Conservation (phyloP, 148 eudicot species). For the Tetragonia tetragonoides region DNA sequence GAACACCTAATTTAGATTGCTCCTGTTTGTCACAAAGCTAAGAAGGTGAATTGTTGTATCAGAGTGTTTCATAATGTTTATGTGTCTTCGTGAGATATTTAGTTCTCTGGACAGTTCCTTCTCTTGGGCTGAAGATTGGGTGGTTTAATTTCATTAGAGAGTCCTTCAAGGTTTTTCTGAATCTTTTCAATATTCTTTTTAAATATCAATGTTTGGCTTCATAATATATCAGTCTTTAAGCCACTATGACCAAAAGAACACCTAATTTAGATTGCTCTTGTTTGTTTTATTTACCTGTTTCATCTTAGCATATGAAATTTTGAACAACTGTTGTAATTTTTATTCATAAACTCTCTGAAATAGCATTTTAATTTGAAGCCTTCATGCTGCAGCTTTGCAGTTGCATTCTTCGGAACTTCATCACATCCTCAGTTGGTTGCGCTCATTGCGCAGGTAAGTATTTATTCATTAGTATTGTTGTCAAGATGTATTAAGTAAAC, state of each 20-base stretch:
- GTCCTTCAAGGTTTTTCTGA: neutral
- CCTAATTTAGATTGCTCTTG: neutral
- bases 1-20: too few species aligned
- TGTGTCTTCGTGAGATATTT: too few species aligned
- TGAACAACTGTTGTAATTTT: neutral
- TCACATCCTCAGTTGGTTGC: conserved; percentile 84
- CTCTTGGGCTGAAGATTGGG: too few species aligned
- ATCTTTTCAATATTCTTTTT: neutral
- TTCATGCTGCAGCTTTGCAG: conserved; percentile 59
- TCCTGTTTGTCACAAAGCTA: too few species aligned
- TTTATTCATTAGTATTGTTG: conserved; percentile 4
- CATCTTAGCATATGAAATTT: conserved; percentile 9
- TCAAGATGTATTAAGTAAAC: neutral
- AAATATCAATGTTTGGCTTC: neutral
- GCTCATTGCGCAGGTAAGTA: conserved; percentile 85
- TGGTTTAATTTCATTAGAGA: too few species aligned
- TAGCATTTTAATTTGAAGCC: conserved; percentile 5
- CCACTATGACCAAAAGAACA: neutral
- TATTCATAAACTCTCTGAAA: neutral
- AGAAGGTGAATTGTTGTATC: too few species aligned
- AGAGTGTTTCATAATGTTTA: too few species aligned
- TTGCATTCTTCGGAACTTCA: conserved; percentile 77
- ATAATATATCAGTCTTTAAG: neutral
- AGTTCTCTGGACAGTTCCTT: too few species aligned
- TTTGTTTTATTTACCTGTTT: neutral